Conservation (phyloP, 805 yeast genomes). For the Teunomyces gatunensis region DNA sequence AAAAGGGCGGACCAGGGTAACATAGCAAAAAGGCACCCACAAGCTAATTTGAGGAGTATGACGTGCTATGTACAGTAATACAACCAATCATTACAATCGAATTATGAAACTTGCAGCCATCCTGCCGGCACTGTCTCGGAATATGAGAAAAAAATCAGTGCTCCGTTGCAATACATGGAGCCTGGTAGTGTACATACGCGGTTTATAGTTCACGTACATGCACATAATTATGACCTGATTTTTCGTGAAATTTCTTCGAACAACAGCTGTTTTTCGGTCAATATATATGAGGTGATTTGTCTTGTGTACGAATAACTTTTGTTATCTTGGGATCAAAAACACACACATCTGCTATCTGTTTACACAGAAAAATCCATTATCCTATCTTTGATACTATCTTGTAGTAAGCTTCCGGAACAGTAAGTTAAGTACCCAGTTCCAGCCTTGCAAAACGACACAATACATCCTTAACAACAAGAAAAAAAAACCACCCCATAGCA, state of each 20-base stretch:
- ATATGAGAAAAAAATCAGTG: background rate
- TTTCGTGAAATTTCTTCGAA: slow-evolving; percentile 1
- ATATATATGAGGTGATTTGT: slow-evolving; percentile 4
- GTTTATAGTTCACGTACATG: background rate
- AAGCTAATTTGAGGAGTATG: no score
- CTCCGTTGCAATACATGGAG: background rate
- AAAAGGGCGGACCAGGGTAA: no score
- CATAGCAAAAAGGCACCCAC: no score
- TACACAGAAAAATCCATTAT: background rate
- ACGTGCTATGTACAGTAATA: no score
- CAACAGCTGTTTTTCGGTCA: slow-evolving; percentile 3
- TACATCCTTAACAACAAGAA: background rate
- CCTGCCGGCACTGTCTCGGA: background rate
- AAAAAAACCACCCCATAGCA: background rate
- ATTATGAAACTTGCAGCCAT: background rate
- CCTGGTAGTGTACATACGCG: background rate
- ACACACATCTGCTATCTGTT: background rate
- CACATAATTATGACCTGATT: slow-evolving; percentile 9
- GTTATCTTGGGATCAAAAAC: background rate
- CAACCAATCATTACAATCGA: background rate
- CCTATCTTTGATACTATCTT: background rate
- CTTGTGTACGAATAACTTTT: background rate
- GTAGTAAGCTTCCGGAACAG: background rate
- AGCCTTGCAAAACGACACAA: background rate
- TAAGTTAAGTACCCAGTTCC: background rate